phyloP scores from a whole-genome alignment of 306 rosid genomes.

The Begonia fuchsioides region DNA sequence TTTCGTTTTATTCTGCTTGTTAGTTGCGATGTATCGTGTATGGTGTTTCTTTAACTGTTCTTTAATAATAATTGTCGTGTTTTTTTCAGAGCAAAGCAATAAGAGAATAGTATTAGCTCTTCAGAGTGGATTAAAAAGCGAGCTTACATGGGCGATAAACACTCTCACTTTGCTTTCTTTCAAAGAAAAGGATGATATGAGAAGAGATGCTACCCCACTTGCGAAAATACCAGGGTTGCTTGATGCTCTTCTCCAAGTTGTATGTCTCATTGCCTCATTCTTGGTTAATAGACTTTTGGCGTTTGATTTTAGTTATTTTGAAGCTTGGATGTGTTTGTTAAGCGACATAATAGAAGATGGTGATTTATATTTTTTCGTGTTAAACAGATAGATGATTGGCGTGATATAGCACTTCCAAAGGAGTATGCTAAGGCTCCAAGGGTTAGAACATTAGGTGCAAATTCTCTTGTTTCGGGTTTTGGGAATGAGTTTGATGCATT shows the following conservation, averaged over 20 bases:
- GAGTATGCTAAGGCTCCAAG: slow-evolving; percentile 45
- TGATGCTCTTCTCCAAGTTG: slow-evolving; percentile 94
- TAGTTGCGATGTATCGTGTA: neutral
- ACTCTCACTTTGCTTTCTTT: slow-evolving; percentile 82
- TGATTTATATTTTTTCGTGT: slow-evolving; percentile 1
- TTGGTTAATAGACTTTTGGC: neutral
- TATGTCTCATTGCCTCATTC: slow-evolving; percentile 22
- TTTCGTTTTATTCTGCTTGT: neutral
- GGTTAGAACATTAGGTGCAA: slow-evolving; percentile 59
- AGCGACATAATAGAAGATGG: neutral
- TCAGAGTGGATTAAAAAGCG: slow-evolving; percentile 96
- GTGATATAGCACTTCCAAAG: slow-evolving; percentile 75
- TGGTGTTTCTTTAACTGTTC: neutral
- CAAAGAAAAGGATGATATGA: slow-evolving; percentile 87
- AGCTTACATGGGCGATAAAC: slow-evolving; percentile 89
- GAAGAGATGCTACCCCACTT: slow-evolving; percentile 69
- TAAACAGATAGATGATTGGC: slow-evolving; percentile 92
- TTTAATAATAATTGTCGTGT: neutral
- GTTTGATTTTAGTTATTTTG: neutral
- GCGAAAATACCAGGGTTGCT: slow-evolving; percentile 86
- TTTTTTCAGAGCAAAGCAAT: slow-evolving; percentile 72
- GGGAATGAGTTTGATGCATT: slow-evolving; percentile 60
- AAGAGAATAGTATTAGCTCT: slow-evolving; percentile 87
- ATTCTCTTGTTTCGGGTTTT: slow-evolving; percentile 67
- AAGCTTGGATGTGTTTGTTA: neutral